phyloP scores from a whole-genome alignment of 352 stramenopile species.

The Globisporangium acanthophoron region DNA sequence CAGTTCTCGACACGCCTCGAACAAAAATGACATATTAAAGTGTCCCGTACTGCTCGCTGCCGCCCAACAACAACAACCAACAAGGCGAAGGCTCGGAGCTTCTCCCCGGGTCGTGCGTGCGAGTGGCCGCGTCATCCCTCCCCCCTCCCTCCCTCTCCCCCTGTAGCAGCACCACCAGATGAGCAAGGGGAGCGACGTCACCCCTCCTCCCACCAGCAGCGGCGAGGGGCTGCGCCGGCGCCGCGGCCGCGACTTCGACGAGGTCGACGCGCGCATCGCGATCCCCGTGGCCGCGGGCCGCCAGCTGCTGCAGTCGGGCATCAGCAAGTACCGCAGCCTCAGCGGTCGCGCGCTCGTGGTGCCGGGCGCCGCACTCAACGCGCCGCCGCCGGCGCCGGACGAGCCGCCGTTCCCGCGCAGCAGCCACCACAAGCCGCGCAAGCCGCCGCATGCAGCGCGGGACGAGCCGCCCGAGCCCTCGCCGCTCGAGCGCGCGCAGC shows the following conservation, averaged over 20 bases:
- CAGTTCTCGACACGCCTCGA: too few species aligned
- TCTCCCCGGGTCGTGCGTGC: too few species aligned
- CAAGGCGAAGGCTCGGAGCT: too few species aligned
- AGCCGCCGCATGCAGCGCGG: background rate
- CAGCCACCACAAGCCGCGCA: slow-evolving; percentile 4
- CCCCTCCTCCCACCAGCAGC: too few species aligned
- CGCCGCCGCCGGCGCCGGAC: slow-evolving; percentile 2
- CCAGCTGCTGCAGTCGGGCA: slow-evolving; percentile 42
- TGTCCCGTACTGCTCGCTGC: too few species aligned
- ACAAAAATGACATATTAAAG: too few species aligned
- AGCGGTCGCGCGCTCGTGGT: slow-evolving; percentile 6
- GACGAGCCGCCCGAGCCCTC: slow-evolving; percentile 7
- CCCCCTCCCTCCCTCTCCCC: too few species aligned
- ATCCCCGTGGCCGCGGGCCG: slow-evolving; percentile 34
- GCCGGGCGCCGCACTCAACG: slow-evolving; percentile 11
- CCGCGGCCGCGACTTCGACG: slow-evolving; percentile 22
- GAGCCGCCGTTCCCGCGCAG: background rate
- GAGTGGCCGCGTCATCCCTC: background rate
- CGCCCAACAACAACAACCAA: too few species aligned
- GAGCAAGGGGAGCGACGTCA: background rate
- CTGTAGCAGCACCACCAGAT: background rate
- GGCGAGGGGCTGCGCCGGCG: slow-evolving; percentile 14
- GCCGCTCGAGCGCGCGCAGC: slow-evolving; percentile 29
- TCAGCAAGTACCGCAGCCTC: slow-evolving; percentile 65
- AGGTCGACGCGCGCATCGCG: slow-evolving; percentile 68